phyloP scores from a whole-genome alignment of 2,329 filamentous ascomycete species.

The Calonectria henricotiae region DNA sequence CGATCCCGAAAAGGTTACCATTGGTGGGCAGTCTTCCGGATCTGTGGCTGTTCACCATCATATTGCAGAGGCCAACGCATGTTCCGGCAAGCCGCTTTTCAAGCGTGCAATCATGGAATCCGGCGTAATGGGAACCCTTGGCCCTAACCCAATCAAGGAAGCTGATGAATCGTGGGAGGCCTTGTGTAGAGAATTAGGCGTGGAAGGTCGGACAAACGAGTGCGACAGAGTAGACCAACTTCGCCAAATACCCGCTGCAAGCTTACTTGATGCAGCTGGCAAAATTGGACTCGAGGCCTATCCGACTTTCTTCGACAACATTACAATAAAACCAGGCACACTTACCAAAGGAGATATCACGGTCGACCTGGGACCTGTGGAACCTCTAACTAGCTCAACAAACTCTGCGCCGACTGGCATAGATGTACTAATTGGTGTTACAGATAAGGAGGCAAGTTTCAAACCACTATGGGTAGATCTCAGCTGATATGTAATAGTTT shows the following conservation, averaged over 20 bases:
- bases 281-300: not conserved
- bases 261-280: not conserved
- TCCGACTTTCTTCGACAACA: not conserved
- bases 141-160: constrained; percentile 10
- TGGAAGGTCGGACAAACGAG: not conserved
- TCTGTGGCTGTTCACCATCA: constrained; percentile 19
- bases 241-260: not conserved
- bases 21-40: constrained; percentile 15
- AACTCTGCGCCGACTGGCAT: not conserved
- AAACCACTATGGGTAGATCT: no score
- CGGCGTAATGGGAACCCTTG: constrained; percentile 11
- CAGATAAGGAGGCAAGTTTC: constrained; percentile 3
- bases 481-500: not conserved
- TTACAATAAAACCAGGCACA: not conserved
- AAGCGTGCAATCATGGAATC: constrained; percentile 19
- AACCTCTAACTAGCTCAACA: not conserved
- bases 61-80: not conserved
- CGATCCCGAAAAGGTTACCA: not conserved
- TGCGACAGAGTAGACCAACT: constrained; percentile 9
- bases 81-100: not conserved
- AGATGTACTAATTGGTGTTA: constrained; percentile 2
- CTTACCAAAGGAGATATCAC: not conserved
- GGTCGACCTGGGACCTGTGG: constrained; percentile 5
- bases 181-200: not conserved
- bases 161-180: not conserved